phyloP scores from a whole-genome alignment of 2,329 filamentous ascomycete genomes.

The Fusarium nurragi region DNA sequence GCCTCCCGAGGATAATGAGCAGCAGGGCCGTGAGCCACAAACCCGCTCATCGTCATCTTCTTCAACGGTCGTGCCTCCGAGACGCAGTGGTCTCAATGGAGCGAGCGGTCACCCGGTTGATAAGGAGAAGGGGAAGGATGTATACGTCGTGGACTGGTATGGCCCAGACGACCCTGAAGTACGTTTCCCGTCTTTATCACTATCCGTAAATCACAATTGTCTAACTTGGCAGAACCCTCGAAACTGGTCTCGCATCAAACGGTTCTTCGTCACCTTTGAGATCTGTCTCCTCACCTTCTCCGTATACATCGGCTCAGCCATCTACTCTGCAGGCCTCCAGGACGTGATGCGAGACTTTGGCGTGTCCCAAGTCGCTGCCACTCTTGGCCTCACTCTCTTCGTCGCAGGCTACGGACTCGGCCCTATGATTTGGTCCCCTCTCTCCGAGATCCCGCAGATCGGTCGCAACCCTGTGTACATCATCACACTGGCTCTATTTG shows the following conservation, averaged over 20 bases:
- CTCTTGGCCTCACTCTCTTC: conserved; percentile 2
- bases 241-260: conserved; percentile 5
- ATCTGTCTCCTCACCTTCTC: conserved; percentile 16
- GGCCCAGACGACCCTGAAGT: conserved; percentile 1
- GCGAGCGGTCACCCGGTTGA: not conserved
- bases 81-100: not conserved
- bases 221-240: not conserved
- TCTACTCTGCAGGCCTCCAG: conserved; percentile 4
- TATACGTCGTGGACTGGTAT: conserved; percentile 7
- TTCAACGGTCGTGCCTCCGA: not conserved
- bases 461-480: conserved; percentile 67
- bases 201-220: rapidly evolving
- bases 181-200: rapidly evolving
- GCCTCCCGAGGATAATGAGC: not conserved
- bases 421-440: conserved; percentile 4
- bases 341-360: conserved; percentile 2
- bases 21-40: not conserved
- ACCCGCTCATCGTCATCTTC: not conserved
- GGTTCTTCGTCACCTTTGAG: conserved; percentile 11
- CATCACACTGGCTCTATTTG: conserved; percentile 65
- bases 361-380: not conserved
- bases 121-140: not conserved
- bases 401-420: not conserved
- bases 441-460: conserved; percentile 61
- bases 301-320: conserved; percentile 15